Evolutionary conservation across 139 green algal species (phyloP).

Genomic region (Nannochloris sp.): DNA sequence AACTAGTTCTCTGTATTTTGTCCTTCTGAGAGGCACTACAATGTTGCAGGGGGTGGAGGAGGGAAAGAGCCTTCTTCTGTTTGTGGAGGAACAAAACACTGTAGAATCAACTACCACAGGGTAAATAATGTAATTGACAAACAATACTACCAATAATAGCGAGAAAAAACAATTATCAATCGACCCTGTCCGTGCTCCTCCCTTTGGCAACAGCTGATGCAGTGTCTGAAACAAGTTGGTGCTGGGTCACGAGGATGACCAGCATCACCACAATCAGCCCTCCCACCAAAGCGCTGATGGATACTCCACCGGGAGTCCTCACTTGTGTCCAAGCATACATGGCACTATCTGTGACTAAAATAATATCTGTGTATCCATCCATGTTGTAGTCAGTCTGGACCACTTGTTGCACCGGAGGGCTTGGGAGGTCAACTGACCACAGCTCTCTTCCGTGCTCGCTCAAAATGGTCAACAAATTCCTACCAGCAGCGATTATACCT

Average conservation of each 20-base stretch:
- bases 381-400: constrained; percentile 73
- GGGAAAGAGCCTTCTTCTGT: too few relatives aligned
- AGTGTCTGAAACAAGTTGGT: constrained; percentile 13
- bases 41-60: not conserved
- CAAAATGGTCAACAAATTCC: constrained; percentile 40
- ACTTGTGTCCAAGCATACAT: constrained; percentile 77
- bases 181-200: constrained; percentile 44
- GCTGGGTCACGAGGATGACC: constrained; percentile 67
- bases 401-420: constrained; percentile 21
- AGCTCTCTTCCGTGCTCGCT: constrained; percentile 60
- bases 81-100: too few relatives aligned
- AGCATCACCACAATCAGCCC: constrained; percentile 77
- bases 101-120: not conserved
- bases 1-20: constrained; percentile 18
- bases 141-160: not conserved
- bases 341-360: constrained; percentile 51
- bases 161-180: constrained; percentile 23
- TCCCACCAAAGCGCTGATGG: constrained; percentile 67
- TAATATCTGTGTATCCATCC: constrained; percentile 79
- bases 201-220: constrained; percentile 10
- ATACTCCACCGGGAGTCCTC: constrained; percentile 57
- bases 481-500: constrained; percentile 46
- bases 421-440: constrained; percentile 53
- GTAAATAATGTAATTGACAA: not conserved
- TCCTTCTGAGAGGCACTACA: not conserved